A percentile compares a stretch with the other conserved stretches of the same genome.
These are phyloP conservation scores for Wickerhamomyces chaumierensis DNA, from an alignment of 805 yeast genomes.

Conservation along the genomic window DNA sequence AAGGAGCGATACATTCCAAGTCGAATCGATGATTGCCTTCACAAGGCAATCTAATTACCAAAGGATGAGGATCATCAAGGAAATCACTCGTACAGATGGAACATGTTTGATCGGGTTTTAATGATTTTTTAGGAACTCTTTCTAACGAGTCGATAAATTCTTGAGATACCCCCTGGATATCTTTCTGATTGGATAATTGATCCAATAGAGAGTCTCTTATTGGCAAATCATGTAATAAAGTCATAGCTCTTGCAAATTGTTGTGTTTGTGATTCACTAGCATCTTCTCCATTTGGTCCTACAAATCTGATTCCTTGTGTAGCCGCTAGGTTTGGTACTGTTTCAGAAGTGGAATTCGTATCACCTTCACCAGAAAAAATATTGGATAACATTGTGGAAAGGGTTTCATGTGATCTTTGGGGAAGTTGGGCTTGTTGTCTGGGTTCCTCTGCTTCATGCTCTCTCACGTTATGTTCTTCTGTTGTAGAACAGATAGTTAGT, in stretches of 20 bases:
- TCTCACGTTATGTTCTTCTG: constrained; percentile 3
- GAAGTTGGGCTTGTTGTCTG: background rate
- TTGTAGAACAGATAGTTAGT: background rate
- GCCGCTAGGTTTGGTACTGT: background rate
- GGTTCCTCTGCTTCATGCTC: background rate
- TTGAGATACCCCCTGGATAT: constrained; percentile 47
- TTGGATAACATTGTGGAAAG: constrained; percentile 6
- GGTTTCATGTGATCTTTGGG: constrained; percentile 11
- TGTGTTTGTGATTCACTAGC: background rate
- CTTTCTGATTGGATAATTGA: constrained; percentile 12
- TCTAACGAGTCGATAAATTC: constrained; percentile 68
- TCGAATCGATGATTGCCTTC: constrained; percentile 59
- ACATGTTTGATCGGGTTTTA: constrained; percentile 48
- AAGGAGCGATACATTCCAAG: constrained; percentile 81
- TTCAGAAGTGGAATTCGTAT: background rate
- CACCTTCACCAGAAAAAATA: constrained; percentile 11
- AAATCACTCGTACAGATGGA: constrained; percentile 76
- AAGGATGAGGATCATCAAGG: constrained; percentile 62
- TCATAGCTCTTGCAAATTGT: constrained; percentile 11
- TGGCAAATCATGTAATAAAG: constrained; percentile 10
- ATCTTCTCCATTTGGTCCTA: constrained; percentile 3
- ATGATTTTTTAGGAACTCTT: constrained; percentile 40
- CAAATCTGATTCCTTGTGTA: constrained; percentile 1
- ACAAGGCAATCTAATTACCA: constrained; percentile 71
- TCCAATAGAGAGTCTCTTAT: constrained; percentile 17